Evolutionary conservation across 228 moss, liverwort and hornwort genomes (phyloP).

Genomic region (Sphagnum fallax): DNA sequence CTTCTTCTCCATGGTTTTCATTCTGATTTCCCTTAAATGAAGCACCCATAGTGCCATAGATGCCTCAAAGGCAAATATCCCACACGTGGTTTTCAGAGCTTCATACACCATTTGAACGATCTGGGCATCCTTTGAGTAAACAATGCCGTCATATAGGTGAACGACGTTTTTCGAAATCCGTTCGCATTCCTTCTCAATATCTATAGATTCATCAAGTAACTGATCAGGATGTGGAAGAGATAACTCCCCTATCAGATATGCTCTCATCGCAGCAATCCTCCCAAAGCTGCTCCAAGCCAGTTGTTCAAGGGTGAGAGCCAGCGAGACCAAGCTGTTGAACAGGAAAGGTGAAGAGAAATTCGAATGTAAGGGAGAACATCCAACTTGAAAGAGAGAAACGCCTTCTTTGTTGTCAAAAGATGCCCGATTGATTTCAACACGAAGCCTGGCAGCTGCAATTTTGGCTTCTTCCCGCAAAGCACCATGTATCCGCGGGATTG

Average conservation of each 20-base stretch:
- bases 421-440: conserved; percentile 29
- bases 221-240: no score
- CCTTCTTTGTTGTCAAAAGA: conserved; percentile 4
- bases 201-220: no score
- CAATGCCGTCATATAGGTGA: no score
- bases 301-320: conserved; percentile 15
- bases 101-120: no score
- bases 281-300: conserved; percentile 9
- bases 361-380: background rate
- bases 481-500: conserved; percentile 27
- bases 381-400: background rate
- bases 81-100: conserved; percentile 11
- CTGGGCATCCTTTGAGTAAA: no score
- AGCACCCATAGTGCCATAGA: conserved; percentile 21
- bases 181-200: no score
- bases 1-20: conserved; percentile 15
- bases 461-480: conserved; percentile 25
- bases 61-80: conserved; percentile 14
- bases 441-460: conserved; percentile 15
- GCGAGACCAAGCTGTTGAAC: conserved; percentile 13
- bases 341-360: conserved; percentile 7
- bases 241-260: no score
- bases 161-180: no score
- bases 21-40: conserved; percentile 14
- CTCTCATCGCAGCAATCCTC: background rate